Evolutionary conservation across 176 grass and related monocot genomes (phyloP).

Genomic region (Calamus simplicifolius): DNA sequence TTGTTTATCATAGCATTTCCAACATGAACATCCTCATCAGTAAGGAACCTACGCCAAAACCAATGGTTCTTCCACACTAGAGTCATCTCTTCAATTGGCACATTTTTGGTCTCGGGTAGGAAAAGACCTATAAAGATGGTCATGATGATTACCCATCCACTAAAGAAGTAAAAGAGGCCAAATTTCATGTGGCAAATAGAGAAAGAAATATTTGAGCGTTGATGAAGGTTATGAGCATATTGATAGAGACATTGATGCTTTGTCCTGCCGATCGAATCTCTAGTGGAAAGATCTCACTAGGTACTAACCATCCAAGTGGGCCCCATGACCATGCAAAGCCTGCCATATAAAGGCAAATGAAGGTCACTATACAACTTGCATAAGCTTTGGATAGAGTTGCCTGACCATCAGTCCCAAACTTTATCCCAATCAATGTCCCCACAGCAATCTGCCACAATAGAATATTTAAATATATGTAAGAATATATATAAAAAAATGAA

Average conservation of each 20-base stretch:
- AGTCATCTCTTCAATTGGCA: too few relatives aligned
- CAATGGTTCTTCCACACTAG: too few relatives aligned
- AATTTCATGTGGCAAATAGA: too few relatives aligned
- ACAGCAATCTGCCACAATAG: constrained; percentile 4
- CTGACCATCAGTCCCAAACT: constrained; percentile 4
- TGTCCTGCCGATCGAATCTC: constrained; percentile 15
- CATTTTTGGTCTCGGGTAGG: too few relatives aligned
- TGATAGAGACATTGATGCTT: constrained; percentile 16
- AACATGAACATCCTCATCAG: too few relatives aligned
- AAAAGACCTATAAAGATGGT: too few relatives aligned
- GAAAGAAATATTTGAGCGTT: too few relatives aligned
- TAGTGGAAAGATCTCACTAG: constrained; percentile 1
- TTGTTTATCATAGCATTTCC: too few relatives aligned
- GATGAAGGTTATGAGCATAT: neutral
- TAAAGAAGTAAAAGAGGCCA: too few relatives aligned
- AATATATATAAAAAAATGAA: neutral
- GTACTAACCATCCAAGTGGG: constrained; percentile 9
- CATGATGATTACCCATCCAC: too few relatives aligned
- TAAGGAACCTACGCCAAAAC: too few relatives aligned
- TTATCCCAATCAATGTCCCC: constrained; percentile 17
- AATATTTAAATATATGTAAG: constrained; percentile 1
- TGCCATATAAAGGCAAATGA: constrained; percentile 17
- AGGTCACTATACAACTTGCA: constrained; percentile 9
- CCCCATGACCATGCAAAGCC: constrained; percentile 25
- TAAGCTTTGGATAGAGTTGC: constrained; percentile 6